Evolutionary conservation across 768 basidiomycete species (phyloP), one percentile per base, ranked within the genome.

Genomic region (Tremella fuciformis): DNA sequence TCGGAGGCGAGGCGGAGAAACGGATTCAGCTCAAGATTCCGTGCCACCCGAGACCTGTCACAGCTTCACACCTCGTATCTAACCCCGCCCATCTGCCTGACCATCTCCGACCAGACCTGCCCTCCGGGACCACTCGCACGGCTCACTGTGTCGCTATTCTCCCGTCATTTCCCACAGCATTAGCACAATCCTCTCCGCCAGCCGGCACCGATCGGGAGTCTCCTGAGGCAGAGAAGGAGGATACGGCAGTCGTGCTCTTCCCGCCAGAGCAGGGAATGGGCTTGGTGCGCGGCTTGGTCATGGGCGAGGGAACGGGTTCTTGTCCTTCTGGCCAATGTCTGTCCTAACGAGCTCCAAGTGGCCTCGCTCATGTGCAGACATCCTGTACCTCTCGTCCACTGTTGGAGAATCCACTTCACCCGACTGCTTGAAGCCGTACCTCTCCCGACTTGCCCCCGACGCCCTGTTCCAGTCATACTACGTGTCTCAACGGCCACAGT

Each of bases 301-400:
- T 76, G 64, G 77, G 77, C 11, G 66, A 73, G 40, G 75, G 74
- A 4, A 78, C 76, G 1, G 76, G 75, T 1, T 70, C 69, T 29
- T 77, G 76, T 61, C 77, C 77, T 0, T 41, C 61, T 16, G 74
- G 74, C 15, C 74, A 78, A 62, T 77, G 77, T 77, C 52, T 67
- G 77, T 68, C 19, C 3, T 8, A 26, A 2, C 21, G 11, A 37
- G 4, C 22, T 44, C 38, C 25, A 4, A 8, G 29, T 29, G 3
- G 2, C 25, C 0, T 47, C 2, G 6, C 57, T 41, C 50, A 53
- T 19, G 24, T 8, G 21, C 29, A 62, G 60, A 47, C 34, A 39
- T 57, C 15, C 44, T 62, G 13, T 62, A 63, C 41, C 47, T 60
- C 49, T 22, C 52, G 39, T 38, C 18, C 39, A 11, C 55, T 9